These are phyloP conservation scores for Trichoderma oligosporum DNA, from an alignment of 2,329 filamentous ascomycete genomes.

Conservation along the genomic window DNA sequence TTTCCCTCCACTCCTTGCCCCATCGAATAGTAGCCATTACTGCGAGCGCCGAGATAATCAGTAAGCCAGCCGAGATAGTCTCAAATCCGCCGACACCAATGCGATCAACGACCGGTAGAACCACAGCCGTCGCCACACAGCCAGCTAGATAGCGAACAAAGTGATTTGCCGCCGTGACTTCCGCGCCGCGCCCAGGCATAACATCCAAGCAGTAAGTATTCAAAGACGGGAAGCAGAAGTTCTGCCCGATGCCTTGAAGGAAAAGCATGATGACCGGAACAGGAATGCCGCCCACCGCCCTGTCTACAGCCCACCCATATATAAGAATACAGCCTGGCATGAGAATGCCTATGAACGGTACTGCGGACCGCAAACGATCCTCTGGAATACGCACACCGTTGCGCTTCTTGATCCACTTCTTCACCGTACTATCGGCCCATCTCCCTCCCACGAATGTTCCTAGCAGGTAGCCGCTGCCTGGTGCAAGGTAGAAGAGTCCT, in stretches of 20 bases:
- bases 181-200: constrained; percentile 63
- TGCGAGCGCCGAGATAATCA: constrained; percentile 37
- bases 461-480: constrained; percentile 64
- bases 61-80: constrained; percentile 52
- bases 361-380: constrained; percentile 59
- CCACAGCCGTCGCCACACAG: constrained; percentile 65
- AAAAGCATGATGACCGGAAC: constrained; percentile 71
- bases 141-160: constrained; percentile 73
- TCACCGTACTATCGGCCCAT: constrained; percentile 65
- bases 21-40: constrained; percentile 38
- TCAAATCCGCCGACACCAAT: constrained; percentile 81
- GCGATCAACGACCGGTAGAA: constrained; percentile 67
- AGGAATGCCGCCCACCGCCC: constrained; percentile 48
- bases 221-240: constrained; percentile 71
- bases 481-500: constrained; percentile 71
- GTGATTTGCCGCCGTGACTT: constrained; percentile 79
- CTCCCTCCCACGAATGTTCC: constrained; percentile 70
- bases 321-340: constrained; percentile 63
- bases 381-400: constrained; percentile 60
- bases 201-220: constrained; percentile 83
- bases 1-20: constrained; percentile 40
- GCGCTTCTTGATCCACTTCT: constrained; percentile 58
- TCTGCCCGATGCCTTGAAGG: constrained; percentile 66
- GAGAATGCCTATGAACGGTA: constrained; percentile 54
- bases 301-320: constrained; percentile 53